Evolutionary conservation across 169 alveolate species (phyloP).

Genomic region (Pseudocohnilembus persalinus): DNA sequence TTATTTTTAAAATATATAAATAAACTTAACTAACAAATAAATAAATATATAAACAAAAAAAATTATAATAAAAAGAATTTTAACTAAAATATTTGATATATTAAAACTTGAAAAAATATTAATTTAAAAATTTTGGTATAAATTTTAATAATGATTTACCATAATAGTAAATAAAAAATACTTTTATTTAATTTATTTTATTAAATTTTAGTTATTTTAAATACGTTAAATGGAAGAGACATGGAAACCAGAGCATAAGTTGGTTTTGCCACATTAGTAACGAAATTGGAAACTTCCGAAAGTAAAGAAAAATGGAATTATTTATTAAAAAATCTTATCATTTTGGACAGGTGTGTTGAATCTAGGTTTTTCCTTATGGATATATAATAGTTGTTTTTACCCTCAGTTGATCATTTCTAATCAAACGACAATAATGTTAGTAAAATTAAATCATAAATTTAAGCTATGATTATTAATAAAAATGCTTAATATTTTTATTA

Average conservation of each 20-base stretch:
- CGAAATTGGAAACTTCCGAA: constrained; percentile 22
- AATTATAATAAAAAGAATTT: too few species aligned
- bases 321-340: constrained; percentile 8
- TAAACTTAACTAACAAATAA: too few species aligned
- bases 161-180: too few species aligned
- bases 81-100: too few species aligned
- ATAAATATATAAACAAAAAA: too few species aligned
- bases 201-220: not conserved
- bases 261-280: constrained; percentile 17
- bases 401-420: constrained; percentile 2
- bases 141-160: too few species aligned
- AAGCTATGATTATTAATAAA: too few species aligned
- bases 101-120: too few species aligned
- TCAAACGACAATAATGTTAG: not conserved
- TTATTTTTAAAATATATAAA: too few species aligned
- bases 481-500: too few species aligned
- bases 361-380: constrained; percentile 18
- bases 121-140: too few species aligned
- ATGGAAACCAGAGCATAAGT: constrained; percentile 31
- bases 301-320: constrained; percentile 26
- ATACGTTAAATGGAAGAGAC: constrained; percentile 28
- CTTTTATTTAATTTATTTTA: too few species aligned
- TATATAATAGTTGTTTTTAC: constrained; percentile 7
- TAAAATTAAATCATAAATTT: constrained; percentile 1
- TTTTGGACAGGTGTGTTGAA: constrained; percentile 26